Base-by-base conservation (phyloP, 2,329 filamentous ascomycete species). In the Sporothrix inflata region DNA sequence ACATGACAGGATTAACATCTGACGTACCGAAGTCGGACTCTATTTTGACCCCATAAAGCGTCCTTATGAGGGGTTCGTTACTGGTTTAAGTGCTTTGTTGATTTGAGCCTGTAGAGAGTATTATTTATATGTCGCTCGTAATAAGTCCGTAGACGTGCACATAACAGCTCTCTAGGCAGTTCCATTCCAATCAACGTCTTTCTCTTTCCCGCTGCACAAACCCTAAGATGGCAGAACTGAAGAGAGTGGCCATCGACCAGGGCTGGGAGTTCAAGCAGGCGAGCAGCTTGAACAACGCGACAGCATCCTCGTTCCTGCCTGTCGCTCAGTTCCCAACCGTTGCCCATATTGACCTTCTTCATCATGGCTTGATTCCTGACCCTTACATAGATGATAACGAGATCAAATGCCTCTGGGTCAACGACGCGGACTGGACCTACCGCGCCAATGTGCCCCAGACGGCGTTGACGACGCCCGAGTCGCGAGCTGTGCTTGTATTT, bases 351-450 rank as follows among this genome's bases (percentile, higher is more conserved):
- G 82, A 83, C 67, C 77, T 84, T 6, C 60, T 82, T 47, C 79
- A 77, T 14, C 79, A 81, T 67, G 77, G 79, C 8, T 78, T 78
- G 45, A 86, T 88, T 69, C 79, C 82, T 6, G 85, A 91, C 76
- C 89, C 89, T 0, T 90, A 88, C 75, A 78, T 88, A 21, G 86
- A 89, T 71, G 84, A 88, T 74, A 91, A 91, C 76, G 89, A 91
- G 77, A 79, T 88, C 11, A 82, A 84, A 8, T 85, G 85, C 3
- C 84, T 86, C 76, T 91, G 89, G 88, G 85, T 91, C 42, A 88
- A 85, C n/a, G 86, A 90, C 70, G 86, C 87, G 83, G 71, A 53
- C 66, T 91, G 89, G 89, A 81, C 83, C 1, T 91, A 91, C 77
- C 83, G 82, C 8, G 84, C 82, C 27, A 66, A 72, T 8, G 1